phyloP scores from a whole-genome alignment of 192 early-diverging fungal genomes.

The Coemansia sp. region DNA sequence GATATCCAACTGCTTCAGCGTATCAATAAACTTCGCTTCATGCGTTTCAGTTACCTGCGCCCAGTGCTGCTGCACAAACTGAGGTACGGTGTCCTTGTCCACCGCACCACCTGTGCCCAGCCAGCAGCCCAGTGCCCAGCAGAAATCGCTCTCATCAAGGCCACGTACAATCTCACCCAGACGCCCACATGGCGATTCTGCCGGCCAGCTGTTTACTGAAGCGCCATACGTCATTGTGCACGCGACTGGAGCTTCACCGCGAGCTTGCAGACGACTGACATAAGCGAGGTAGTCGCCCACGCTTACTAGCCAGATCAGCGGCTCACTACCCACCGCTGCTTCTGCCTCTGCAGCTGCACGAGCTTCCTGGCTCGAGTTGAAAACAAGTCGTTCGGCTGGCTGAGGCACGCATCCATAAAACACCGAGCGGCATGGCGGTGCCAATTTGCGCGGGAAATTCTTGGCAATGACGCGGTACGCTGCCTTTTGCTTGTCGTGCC shows the following conservation, averaged over 20 bases:
- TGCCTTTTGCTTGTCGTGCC: constrained; percentile 53
- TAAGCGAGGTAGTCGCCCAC: constrained; percentile 43
- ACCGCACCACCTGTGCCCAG: constrained; percentile 24
- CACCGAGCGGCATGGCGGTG: constrained; percentile 41
- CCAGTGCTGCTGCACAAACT: constrained; percentile 32
- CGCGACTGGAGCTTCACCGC: constrained; percentile 34
- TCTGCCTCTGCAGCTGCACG: constrained; percentile 16
- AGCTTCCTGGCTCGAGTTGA: constrained; percentile 34
- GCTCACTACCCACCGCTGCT: neutral
- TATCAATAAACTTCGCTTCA: constrained; percentile 7
- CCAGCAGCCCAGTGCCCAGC: constrained; percentile 52
- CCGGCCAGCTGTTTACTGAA: constrained; percentile 19
- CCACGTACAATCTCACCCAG: neutral
- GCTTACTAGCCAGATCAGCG: constrained; percentile 31
- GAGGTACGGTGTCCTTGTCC: neutral
- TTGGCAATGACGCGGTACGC: constrained; percentile 45
- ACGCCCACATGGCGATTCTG: neutral
- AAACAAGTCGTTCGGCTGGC: constrained; percentile 21
- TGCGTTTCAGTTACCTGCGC: constrained; percentile 6
- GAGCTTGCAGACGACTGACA: constrained; percentile 12
- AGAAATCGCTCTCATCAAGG: constrained; percentile 4
- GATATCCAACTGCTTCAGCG: constrained; percentile 11
- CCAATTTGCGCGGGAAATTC: constrained; percentile 26
- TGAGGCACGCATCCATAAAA: constrained; percentile 43
- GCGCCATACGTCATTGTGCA: constrained; percentile 43